Evolutionary conservation across 805 yeast species (phyloP).

Genomic region (Ogataea thermomethanolica): DNA sequence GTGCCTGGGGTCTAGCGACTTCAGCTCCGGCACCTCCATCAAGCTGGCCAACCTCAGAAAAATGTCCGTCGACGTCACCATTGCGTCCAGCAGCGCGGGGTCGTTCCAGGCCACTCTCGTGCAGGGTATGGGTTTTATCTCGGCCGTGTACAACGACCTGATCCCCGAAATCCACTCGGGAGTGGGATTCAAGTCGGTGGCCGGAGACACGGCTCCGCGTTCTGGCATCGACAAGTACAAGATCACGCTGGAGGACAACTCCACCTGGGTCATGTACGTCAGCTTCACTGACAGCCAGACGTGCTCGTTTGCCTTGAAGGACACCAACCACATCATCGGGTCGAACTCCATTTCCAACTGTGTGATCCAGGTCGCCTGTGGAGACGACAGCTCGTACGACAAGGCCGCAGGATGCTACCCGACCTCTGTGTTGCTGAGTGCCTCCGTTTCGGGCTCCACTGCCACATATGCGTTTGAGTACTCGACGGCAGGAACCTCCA

Average conservation of each 20-base stretch:
- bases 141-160: constrained; percentile 56
- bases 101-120: constrained; percentile 56
- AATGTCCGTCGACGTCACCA: constrained; percentile 21
- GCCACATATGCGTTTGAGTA: constrained; percentile 43
- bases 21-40: constrained; percentile 22
- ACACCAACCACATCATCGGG: constrained; percentile 38
- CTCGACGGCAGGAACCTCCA: constrained; percentile 42
- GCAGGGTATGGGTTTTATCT: constrained; percentile 81
- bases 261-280: constrained; percentile 63
- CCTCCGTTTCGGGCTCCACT: constrained; percentile 36
- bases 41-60: constrained; percentile 17
- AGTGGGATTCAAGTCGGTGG: constrained; percentile 55
- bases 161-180: constrained; percentile 50
- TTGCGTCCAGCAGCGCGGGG: constrained; percentile 29
- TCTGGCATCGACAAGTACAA: constrained; percentile 49
- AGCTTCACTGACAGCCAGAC: constrained; percentile 41
- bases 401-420: constrained; percentile 62
- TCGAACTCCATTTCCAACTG: constrained; percentile 44
- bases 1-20: constrained; percentile 44
- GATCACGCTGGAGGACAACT: constrained; percentile 48
- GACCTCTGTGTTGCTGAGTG: constrained; percentile 42
- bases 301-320: constrained; percentile 25
- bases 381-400: constrained; percentile 48
- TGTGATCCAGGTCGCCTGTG: constrained; percentile 58
- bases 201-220: constrained; percentile 40